Percentiles rank a stretch among this genome's conserved stretches.
phyloP scores from a whole-genome alignment of 2,329 filamentous ascomycete species.

The Calycina marina region DNA sequence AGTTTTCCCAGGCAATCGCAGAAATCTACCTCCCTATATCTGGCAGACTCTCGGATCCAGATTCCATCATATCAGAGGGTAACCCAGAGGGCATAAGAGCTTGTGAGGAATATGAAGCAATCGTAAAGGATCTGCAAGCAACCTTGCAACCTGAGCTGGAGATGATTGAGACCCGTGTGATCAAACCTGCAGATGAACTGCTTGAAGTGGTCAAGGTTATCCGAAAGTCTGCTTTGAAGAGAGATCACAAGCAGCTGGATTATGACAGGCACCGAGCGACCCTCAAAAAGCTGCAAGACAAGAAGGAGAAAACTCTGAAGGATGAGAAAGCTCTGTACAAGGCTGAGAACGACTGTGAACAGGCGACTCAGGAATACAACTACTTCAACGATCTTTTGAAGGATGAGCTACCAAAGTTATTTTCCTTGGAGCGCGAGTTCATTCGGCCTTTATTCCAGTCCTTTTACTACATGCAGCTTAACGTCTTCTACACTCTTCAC shows the following conservation, averaged over 20 bases:
- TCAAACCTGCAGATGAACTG: slow-evolving; percentile 84
- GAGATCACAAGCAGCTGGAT: slow-evolving; percentile 94
- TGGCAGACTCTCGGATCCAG: slow-evolving; percentile 84
- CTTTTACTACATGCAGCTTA: slow-evolving; percentile 99
- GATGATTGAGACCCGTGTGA: slow-evolving; percentile 88
- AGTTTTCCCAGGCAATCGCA: slow-evolving; percentile 89
- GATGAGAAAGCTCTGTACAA: slow-evolving; percentile 97
- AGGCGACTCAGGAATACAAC: slow-evolving; percentile 89
- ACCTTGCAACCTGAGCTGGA: slow-evolving; percentile 84
- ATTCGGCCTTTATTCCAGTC: slow-evolving; percentile 95
- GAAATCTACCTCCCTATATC: slow-evolving; percentile 99
- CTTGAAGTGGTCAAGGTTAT: slow-evolving; percentile 92
- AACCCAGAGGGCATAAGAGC: slow-evolving; percentile 88
- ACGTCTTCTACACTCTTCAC: slow-evolving; percentile 96
- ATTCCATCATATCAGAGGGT: slow-evolving; percentile 65
- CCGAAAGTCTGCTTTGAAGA: slow-evolving; percentile 74
- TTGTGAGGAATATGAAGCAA: slow-evolving; percentile 88
- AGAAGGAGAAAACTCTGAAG: slow-evolving; percentile 91
- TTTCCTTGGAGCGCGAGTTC: slow-evolving; percentile 79
- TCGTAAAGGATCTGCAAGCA: slow-evolving; percentile 80
- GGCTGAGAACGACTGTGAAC: slow-evolving; percentile 80
- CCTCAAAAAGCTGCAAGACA: slow-evolving; percentile 91
- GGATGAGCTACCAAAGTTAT: slow-evolving; percentile 86
- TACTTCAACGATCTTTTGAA: slow-evolving; percentile 97
- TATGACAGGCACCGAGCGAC: slow-evolving; percentile 75